A percentile compares a stretch with the other conserved stretches of the same genome.
These are phyloP conservation scores for Pisolithus albus DNA, from an alignment of 768 basidiomycete genomes.

Conservation along the genomic window DNA sequence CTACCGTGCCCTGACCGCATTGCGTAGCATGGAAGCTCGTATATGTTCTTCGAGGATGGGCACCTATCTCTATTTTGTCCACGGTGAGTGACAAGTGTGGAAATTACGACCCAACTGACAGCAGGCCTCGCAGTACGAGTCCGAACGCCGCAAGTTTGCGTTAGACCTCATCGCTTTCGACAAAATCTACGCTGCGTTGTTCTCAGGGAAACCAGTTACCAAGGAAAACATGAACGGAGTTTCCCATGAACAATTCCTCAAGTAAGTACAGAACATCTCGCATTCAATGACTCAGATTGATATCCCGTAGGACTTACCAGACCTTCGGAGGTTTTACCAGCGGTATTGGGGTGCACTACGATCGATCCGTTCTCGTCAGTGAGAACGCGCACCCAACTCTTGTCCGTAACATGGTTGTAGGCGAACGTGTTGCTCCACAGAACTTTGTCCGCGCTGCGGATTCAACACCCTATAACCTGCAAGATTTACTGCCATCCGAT, in stretches of 20 bases:
- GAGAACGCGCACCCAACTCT: slow-evolving; percentile 26
- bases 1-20: no score
- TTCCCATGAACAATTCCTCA: slow-evolving; percentile 38
- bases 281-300: slow-evolving; percentile 9
- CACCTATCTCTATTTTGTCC: no score
- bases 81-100: no score
- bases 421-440: slow-evolving; percentile 46
- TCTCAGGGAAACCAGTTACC: slow-evolving; percentile 46
- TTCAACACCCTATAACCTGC: slow-evolving; percentile 40
- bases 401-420: slow-evolving; percentile 37
- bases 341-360: slow-evolving; percentile 46
- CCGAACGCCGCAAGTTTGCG: no score
- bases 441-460: slow-evolving; percentile 42
- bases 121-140: no score
- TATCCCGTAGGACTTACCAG: slow-evolving; percentile 24
- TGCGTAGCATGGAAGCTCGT: no score
- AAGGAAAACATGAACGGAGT: slow-evolving; percentile 31
- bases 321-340: slow-evolving; percentile 40
- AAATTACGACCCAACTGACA: no score
- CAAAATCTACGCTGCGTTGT: slow-evolving; percentile 9
- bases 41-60: no score
- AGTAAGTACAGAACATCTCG: slow-evolving; percentile 20
- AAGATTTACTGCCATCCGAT: slow-evolving; percentile 43
- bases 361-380: slow-evolving; percentile 32
- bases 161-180: no score